Evolutionary conservation across 1,284 basidiomycete species (phyloP).

Genomic region (Sanguinoderma infundibulare): DNA sequence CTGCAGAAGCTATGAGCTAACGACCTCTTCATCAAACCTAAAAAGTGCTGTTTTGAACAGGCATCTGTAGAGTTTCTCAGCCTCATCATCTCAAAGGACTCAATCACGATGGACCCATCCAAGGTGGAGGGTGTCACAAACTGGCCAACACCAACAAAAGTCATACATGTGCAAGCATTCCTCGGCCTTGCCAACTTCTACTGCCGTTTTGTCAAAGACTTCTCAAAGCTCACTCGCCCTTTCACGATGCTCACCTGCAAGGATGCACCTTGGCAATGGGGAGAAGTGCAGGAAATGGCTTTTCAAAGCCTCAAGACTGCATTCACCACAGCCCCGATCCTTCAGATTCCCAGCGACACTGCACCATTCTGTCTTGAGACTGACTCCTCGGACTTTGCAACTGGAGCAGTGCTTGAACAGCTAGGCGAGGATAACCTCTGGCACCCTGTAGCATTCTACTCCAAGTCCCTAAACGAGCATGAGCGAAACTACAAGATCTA

Average conservation of each 20-base stretch:
- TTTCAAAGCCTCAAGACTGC: no score
- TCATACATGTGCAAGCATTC: conserved; percentile 13
- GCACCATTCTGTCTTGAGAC: neutral
- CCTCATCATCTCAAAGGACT: conserved; percentile 6
- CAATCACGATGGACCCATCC: conserved; percentile 39
- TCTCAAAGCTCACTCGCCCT: conserved; percentile 32
- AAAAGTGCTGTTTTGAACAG: conserved; percentile 38
- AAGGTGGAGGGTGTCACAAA: conserved; percentile 41
- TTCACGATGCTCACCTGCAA: conserved; percentile 32
- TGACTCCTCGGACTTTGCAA: conserved; percentile 8
- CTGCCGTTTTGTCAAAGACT: conserved; percentile 36
- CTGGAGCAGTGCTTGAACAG: conserved; percentile 13
- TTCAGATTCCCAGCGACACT: no score
- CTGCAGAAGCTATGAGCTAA: conserved; percentile 32
- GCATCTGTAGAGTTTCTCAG: conserved; percentile 20
- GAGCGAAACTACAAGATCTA: conserved; percentile 40
- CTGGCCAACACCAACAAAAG: conserved; percentile 39
- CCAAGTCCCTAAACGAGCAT: conserved; percentile 1
- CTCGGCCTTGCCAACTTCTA: conserved; percentile 24
- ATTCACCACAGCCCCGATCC: no score
- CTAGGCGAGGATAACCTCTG: conserved; percentile 10
- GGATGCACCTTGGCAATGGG: neutral
- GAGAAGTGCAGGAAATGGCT: no score
- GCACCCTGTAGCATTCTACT: conserved; percentile 16
- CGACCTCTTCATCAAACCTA: conserved; percentile 21